A percentile compares a stretch with the other conserved stretches of the same genome.
phyloP scores from a whole-genome alignment of 1,139 yeast species.

The Blastobotrys buckinghamii region DNA sequence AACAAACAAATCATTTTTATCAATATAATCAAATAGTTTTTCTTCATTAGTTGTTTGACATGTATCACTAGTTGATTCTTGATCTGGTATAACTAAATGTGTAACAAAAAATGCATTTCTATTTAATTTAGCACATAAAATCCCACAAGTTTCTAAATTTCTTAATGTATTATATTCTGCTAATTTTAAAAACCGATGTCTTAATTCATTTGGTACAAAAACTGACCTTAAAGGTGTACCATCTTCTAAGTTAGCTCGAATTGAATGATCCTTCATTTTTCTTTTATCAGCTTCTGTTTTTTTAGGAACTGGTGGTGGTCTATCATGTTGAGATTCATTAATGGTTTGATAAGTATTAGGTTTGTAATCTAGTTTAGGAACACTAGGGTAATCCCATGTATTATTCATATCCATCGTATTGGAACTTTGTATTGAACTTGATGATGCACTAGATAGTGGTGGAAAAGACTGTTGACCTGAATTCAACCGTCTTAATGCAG shows the following conservation, averaged over 20 bases:
- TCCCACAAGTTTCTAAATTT: constrained; percentile 59
- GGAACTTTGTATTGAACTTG: constrained; percentile 8
- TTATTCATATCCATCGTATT: too few species aligned
- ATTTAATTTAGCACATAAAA: constrained; percentile 50
- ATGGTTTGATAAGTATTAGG: neutral
- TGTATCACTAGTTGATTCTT: constrained; percentile 52
- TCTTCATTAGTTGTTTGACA: constrained; percentile 55
- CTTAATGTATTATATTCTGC: constrained; percentile 43
- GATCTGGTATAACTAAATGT: constrained; percentile 52
- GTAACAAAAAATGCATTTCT: constrained; percentile 56
- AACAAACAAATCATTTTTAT: constrained; percentile 47
- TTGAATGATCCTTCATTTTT: constrained; percentile 34
- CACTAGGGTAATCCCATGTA: constrained; percentile 15
- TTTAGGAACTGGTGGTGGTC: constrained; percentile 16
- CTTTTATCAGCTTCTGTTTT: neutral
- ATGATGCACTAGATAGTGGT: neutral
- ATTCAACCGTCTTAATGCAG: constrained; percentile 17
- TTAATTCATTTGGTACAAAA: constrained; percentile 42
- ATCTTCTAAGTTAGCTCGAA: constrained; percentile 42
- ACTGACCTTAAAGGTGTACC: constrained; percentile 48
- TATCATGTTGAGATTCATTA: neutral
- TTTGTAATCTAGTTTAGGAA: constrained; percentile 13
- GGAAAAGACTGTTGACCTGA: neutral
- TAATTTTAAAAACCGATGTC: constrained; percentile 38
- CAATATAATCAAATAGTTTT: constrained; percentile 46